Conservation (phyloP, 805 yeast genomes). For the Kodamaea jinghongensis region DNA sequence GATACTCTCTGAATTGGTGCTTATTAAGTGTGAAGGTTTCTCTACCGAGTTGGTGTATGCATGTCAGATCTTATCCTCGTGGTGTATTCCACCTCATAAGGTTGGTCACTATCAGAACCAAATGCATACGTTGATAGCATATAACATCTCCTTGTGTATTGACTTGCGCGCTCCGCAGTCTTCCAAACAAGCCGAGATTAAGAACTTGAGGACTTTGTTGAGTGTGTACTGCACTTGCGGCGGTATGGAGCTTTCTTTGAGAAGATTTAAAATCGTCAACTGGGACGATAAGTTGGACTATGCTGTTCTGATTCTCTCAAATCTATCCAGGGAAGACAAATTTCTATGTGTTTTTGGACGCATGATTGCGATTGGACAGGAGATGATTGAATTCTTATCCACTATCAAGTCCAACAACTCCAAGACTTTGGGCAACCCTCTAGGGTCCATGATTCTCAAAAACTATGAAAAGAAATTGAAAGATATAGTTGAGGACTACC, state of each 20-base stretch:
- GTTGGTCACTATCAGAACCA: constrained; percentile 55
- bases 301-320: constrained; percentile 18
- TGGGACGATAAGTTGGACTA: constrained; percentile 47
- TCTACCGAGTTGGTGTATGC: constrained; percentile 41
- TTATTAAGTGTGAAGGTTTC: constrained; percentile 42
- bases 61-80: constrained; percentile 45
- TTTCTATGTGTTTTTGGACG: constrained; percentile 45
- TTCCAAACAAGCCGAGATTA: constrained; percentile 23
- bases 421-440: constrained; percentile 21
- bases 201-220: constrained; percentile 40
- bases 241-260: constrained; percentile 48
- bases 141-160: constrained; percentile 46
- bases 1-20: constrained; percentile 42
- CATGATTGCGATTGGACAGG: constrained; percentile 50
- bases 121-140: constrained; percentile 45
- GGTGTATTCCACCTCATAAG: constrained; percentile 53
- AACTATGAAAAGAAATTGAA: constrained; percentile 39
- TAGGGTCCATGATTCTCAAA: constrained; percentile 19
- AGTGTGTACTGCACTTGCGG: constrained; percentile 53
- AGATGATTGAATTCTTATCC: constrained; percentile 40
- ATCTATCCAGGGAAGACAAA: constrained; percentile 28
- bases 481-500: constrained; percentile 12
- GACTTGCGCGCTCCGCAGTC: constrained; percentile 37
- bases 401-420: constrained; percentile 1
- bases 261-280: constrained; percentile 47